Evolutionary conservation across 2,329 filamentous ascomycete species (phyloP), one percentile per base, ranked within the genome.

Genomic region (Aspergillus unguis): DNA sequence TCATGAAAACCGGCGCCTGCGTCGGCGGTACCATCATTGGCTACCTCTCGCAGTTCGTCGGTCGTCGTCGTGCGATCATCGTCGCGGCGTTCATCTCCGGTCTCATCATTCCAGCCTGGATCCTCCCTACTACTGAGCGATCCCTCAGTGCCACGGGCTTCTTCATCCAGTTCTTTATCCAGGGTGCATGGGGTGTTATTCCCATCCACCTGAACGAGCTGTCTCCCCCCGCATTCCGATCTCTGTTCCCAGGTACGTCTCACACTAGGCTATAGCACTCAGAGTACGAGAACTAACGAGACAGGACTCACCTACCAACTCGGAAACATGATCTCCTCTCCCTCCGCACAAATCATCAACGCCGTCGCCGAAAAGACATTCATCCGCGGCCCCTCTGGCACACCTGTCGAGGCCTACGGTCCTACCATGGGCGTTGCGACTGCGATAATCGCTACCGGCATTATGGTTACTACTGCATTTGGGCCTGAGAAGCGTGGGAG

Each of bases 1-100:
- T 92, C 53, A 90, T 90, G 85, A 91, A 91, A 73, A 84, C 81
- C 1, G 88, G 88, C 27, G 87, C 88, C 40, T 88, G 86, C 60
- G 82, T 90, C 1, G 88, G 65, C 4, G 65, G 65, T 17, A 66
- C 65, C 4, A 65, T 68, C 6, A 64, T 68, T 37, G 89, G 88
- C 25, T 92, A 91, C 67, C 62, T 84, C 6, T 89, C 85, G 6
- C 88, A 92, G 65, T 90, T 85, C 65, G 72, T 90, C 44, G 89
- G 88, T 10, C 86, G 88, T 32, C 84, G 88, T 10, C 66, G 69
- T 10, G 63, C 69, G 9, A 73, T 73, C 38, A 61, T 88, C 59
- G 71, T 82, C 8, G 77, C 84, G 6, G 89, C 78, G 4, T 79
- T 94, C 5, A 83, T 92, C 72, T 84, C 46, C 55, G 75, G 80